phyloP scores from a whole-genome alignment of 2,329 filamentous ascomycete species.

The Calonectria hongkongensis region DNA sequence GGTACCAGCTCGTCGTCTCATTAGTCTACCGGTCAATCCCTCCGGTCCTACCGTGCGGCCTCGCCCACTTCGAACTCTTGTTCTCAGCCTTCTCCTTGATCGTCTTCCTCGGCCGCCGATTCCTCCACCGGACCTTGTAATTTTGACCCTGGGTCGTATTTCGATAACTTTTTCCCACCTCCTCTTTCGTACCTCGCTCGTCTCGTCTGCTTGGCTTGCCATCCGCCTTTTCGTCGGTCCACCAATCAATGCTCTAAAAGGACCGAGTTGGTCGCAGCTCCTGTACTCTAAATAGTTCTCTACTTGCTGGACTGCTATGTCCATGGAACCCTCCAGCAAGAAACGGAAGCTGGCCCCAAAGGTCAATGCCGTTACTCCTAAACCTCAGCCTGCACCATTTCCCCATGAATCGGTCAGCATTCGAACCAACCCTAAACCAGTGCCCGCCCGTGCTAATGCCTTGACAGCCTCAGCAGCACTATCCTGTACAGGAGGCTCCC shows the following conservation, averaged over 20 bases:
- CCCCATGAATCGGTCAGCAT: slow-evolving; percentile 61
- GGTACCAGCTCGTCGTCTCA: slow-evolving; percentile 41
- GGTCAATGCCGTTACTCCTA: slow-evolving; percentile 59
- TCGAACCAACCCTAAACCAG: slow-evolving; percentile 40
- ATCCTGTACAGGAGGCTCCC: slow-evolving; percentile 63
- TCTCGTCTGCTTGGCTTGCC: slow-evolving; percentile 19
- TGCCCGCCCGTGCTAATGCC: slow-evolving; percentile 48
- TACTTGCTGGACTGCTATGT: slow-evolving; percentile 42
- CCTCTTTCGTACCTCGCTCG: slow-evolving; percentile 11
- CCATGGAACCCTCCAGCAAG: slow-evolving; percentile 66
- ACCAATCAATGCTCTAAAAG: slow-evolving; percentile 52
- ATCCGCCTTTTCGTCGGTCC: slow-evolving; percentile 19
- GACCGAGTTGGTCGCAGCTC: slow-evolving; percentile 46
- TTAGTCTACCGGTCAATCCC: slow-evolving; percentile 37
- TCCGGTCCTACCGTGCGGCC: slow-evolving; percentile 33
- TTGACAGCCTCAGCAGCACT: slow-evolving; percentile 57
- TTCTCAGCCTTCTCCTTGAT: slow-evolving; percentile 25
- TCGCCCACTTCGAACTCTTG: slow-evolving; percentile 28
- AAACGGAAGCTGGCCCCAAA: slow-evolving; percentile 67
- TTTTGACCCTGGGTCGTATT: not conserved
- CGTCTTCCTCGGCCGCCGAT: slow-evolving; percentile 17
- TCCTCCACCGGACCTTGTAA: slow-evolving; percentile 5
- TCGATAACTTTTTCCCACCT: slow-evolving; percentile 1
- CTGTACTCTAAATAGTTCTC: slow-evolving; percentile 42
- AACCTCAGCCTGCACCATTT: slow-evolving; percentile 58